Evolutionary conservation across 305 asterid species (phyloP), one percentile per base, ranked within the genome.

Genomic region (Fraxinus xanthoxyloides): DNA sequence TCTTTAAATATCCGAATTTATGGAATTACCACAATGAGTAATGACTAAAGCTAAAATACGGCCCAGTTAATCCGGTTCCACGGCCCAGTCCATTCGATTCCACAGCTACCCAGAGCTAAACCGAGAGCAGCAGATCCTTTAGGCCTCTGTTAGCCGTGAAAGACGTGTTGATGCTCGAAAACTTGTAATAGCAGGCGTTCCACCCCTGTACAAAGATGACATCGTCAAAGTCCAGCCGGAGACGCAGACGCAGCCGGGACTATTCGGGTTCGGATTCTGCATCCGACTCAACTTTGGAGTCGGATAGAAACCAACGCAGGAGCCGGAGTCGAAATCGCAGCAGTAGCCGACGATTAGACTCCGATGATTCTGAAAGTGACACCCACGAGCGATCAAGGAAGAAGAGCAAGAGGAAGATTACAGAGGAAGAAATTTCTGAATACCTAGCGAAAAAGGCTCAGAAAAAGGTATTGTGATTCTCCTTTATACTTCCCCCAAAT

Each of bases 361-460:
- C 84, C 23, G 78, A 81, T 77, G 73, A 85, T 75, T 76, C 85
- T 3, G 89, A 72, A 54, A 73, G 84, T 43, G 82, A 85, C 17
- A 82, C 83, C 40, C 85, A 80, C 38, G 85, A 84, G 56, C 78
- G 69, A n/a, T 76, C 85, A 28, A 87, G 78, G 84, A 86, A 75
- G 31, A 83, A 81, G 78, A 83, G 83, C 35, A 86, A 77, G 85
- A 85, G 87, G 85, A 90, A 90, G 84, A 61, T 93, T 12, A 82
- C 94, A 1, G 93, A 90, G 67, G 93, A 91, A 40, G 91, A 91
- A 3, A 90, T 92, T 38, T 79, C 87, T 1, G 97, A 91, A 35
- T 94, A 94, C 82, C 24, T 90, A 74, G 90, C 94, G 15, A 94
- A 88, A 85, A 94, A 90, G 82, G 98, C 97, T 40, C 97, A 91